Evolutionary conservation across 371 early-diverging fungal species (phyloP).

Genomic region (Capniomyces stellatus): DNA sequence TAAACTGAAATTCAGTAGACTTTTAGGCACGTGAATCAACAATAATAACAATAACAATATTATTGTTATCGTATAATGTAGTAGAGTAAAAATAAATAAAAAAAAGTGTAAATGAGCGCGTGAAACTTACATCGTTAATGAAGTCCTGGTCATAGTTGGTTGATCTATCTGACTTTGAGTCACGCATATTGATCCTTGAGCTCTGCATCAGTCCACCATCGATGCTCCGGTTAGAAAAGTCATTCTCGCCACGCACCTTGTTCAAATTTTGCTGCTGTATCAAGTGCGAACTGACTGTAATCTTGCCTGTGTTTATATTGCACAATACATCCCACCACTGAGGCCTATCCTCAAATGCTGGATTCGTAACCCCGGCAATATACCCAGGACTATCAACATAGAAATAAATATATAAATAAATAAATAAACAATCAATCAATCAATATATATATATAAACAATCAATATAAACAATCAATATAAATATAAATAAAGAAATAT

Average conservation of each 20-base stretch:
- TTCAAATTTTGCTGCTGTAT: slow-evolving; percentile 8
- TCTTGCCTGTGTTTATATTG: slow-evolving; percentile 79
- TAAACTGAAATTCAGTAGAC: no score
- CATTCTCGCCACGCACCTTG: background rate
- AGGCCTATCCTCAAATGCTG: slow-evolving; percentile 76
- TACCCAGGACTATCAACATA: slow-evolving; percentile 49
- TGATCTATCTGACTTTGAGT: slow-evolving; percentile 22
- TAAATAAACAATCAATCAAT: no score
- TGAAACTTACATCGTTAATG: slow-evolving; percentile 17
- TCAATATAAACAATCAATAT: no score
- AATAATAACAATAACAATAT: no score
- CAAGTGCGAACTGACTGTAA: slow-evolving; percentile 68
- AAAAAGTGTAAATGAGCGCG: slow-evolving; percentile 5
- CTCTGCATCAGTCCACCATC: background rate
- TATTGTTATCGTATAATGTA: slow-evolving; percentile 31
- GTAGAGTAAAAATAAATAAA: slow-evolving; percentile 7
- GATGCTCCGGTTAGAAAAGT: background rate
- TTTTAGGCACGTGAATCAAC: no score
- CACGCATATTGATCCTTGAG: slow-evolving; percentile 1
- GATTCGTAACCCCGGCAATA: slow-evolving; percentile 93
- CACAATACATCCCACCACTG: slow-evolving; percentile 92
- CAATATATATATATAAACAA: no score
- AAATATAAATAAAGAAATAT: no score
- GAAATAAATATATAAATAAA: background rate
- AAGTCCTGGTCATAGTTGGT: slow-evolving; percentile 23